Evolutionary conservation across 2,329 filamentous ascomycete species (phyloP).

Genomic region (Chrysosporium queenslandicum): DNA sequence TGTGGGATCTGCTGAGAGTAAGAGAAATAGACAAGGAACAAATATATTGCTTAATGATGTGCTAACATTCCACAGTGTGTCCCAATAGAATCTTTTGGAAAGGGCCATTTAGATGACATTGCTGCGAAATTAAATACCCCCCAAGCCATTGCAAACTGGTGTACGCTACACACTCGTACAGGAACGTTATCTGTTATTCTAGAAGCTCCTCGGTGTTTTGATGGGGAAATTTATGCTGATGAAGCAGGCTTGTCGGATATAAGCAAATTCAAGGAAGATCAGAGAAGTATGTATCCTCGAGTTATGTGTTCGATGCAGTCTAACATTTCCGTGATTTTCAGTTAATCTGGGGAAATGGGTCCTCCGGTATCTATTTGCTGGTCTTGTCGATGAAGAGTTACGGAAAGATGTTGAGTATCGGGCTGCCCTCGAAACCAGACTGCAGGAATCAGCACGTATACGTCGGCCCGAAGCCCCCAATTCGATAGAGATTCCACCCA

Average conservation of each 20-base stretch:
- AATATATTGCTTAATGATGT: neutral
- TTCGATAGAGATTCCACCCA: slow-evolving; percentile 48
- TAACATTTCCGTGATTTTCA: slow-evolving; percentile 27
- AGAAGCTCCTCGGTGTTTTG: slow-evolving; percentile 92
- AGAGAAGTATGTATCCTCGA: slow-evolving; percentile 58
- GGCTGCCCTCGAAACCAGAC: slow-evolving; percentile 54
- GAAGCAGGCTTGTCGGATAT: slow-evolving; percentile 64
- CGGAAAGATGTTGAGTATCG: slow-evolving; percentile 66
- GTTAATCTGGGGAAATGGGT: slow-evolving; percentile 97
- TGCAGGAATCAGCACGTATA: slow-evolving; percentile 50
- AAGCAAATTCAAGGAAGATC: slow-evolving; percentile 81
- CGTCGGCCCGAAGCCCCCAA: slow-evolving; percentile 50
- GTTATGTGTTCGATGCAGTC: neutral
- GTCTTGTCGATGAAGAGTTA: slow-evolving; percentile 83
- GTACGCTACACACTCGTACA: slow-evolving; percentile 84
- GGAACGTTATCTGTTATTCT: slow-evolving; percentile 82
- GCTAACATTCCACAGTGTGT: slow-evolving; percentile 52
- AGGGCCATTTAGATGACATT: slow-evolving; percentile 86
- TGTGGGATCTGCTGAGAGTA: slow-evolving; percentile 90
- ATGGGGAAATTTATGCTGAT: slow-evolving; percentile 94
- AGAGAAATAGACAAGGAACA: slow-evolving; percentile 20
- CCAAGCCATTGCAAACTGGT: slow-evolving; percentile 91
- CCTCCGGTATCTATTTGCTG: slow-evolving; percentile 79
- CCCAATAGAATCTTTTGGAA: slow-evolving; percentile 84
- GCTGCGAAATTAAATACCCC: slow-evolving; percentile 74